These are phyloP conservation scores for Cyclotella choctawhatcheeana DNA, from an alignment of 108 stramenopile genomes.

Conservation along the genomic window DNA sequence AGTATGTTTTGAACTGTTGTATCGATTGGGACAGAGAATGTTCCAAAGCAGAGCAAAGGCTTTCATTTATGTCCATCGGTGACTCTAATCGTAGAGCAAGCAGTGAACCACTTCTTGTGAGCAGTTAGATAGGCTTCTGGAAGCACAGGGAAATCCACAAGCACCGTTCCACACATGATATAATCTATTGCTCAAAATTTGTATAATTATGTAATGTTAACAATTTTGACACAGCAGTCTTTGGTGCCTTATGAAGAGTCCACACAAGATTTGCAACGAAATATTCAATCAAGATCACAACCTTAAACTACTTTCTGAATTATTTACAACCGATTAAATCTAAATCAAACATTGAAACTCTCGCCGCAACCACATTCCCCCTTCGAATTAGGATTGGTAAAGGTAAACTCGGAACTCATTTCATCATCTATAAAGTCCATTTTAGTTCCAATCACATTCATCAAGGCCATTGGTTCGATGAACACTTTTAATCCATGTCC, in stretches of 20 bases:
- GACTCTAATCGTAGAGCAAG: not conserved
- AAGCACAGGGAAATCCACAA: too few species aligned
- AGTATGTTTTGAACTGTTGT: not conserved
- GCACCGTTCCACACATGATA: too few species aligned
- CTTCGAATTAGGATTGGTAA: slow-evolving; percentile 99
- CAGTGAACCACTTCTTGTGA: not conserved
- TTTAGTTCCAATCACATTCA: slow-evolving; percentile 95
- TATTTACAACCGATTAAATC: too few species aligned
- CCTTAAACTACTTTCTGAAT: too few species aligned
- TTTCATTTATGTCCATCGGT: slow-evolving; percentile 7
- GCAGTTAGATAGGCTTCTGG: too few species aligned
- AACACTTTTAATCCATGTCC: slow-evolving; percentile 85
- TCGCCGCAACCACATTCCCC: slow-evolving; percentile 99
- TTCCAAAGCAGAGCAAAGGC: not conserved
- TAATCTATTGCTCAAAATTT: too few species aligned
- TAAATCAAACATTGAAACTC: slow-evolving; percentile 92
- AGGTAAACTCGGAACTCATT: slow-evolving; percentile 97
- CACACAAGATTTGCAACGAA: too few species aligned
- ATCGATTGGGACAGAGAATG: slow-evolving; percentile 14
- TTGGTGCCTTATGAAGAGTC: too few species aligned
- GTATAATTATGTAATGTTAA: too few species aligned
- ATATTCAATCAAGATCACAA: too few species aligned
- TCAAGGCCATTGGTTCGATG: slow-evolving; percentile 98
- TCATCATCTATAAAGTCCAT: slow-evolving; percentile 99
- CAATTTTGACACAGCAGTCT: too few species aligned